phyloP scores from a whole-genome alignment of 2,329 filamentous ascomycete species.

The Cyanodermella asteris region DNA sequence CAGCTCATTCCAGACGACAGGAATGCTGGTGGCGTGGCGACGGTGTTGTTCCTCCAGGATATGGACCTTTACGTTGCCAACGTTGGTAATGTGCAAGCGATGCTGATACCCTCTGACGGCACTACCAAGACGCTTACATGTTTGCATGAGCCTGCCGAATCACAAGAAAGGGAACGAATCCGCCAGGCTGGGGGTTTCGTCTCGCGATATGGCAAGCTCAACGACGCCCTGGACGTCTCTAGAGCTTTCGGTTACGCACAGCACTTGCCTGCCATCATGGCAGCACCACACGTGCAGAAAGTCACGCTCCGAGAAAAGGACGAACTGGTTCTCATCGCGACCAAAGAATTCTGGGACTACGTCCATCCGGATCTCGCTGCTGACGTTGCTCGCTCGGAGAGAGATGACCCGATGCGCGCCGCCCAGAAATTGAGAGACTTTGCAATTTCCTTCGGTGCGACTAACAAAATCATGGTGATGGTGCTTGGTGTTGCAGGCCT shows the following conservation, averaged over 20 bases:
- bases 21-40: conserved; percentile 75
- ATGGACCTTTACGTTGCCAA: conserved; percentile 89
- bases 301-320: conserved; percentile 67
- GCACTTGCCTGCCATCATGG: conserved; percentile 78
- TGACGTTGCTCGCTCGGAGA: conserved; percentile 71
- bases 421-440: conserved; percentile 86
- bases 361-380: conserved; percentile 75
- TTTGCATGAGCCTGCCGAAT: conserved; percentile 84
- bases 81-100: conserved; percentile 86
- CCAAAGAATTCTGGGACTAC: conserved; percentile 87
- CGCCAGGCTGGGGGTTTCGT: conserved; percentile 90
- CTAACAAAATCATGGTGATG: conserved; percentile 97
- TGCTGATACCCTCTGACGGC: conserved; percentile 78
- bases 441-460: conserved; percentile 86
- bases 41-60: conserved; percentile 70
- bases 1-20: conserved; percentile 76
- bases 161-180: conserved; percentile 65
- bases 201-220: conserved; percentile 79
- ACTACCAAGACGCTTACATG: conserved; percentile 62
- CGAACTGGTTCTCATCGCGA: conserved; percentile 82
- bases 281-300: conserved; percentile 63
- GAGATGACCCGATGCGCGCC: conserved; percentile 78
- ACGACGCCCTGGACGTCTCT: conserved; percentile 77
- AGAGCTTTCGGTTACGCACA: conserved; percentile 89
- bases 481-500: conserved; percentile 83